Base-by-base conservation (phyloP, 441 rosid species). In the Raphanus hybrid region DNA sequence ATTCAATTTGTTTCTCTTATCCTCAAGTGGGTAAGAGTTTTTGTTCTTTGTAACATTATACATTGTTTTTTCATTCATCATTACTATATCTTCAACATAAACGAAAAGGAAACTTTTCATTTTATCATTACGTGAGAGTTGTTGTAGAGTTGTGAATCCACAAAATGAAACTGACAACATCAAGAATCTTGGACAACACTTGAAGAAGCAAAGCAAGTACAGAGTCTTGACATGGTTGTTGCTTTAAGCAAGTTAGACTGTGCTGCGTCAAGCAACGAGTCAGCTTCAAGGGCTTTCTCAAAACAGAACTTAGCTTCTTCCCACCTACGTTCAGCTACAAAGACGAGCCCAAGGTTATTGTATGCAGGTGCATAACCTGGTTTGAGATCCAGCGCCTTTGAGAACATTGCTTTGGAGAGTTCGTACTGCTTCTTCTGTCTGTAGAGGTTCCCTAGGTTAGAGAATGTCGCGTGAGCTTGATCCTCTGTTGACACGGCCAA, bases 301-400 rank as follows among this genome's bases (percentile, higher is more conserved):
- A 93, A 96, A 69, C 95, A 96, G 82, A 86, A 89, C 74, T 86
- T 87, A 45, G 98, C 99, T 88, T 90, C 97, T 86, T 87, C 97
- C 92, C 84, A 91, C 65, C 73, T 87, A 74, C 90, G 91, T 84
- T 91, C 91, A 0, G 97, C 97, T 14, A 92, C 87, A 80, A 93
- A 92, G 52, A 96, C 97, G 1, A 93, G 99, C 20, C 98, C 99
- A 3, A 92, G 87, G 80, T 93, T 93, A 87, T 93, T 96, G 77
- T 86, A 91, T 29, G 99, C 98, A 57, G 97, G 99, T 64, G 99
- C 94, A 75, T 96, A 93, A 18, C 97, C 97, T 1, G 97, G 98
- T 65, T 75, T 87, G 65, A 95, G 93, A 29, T 91, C 92, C 34
- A 95, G 91, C 9, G 97, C 86, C 85, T 91, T 91, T 0, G 96